phyloP scores from a whole-genome alignment of 2,329 filamentous ascomycete species.

The Elsinoe fawcettii region DNA sequence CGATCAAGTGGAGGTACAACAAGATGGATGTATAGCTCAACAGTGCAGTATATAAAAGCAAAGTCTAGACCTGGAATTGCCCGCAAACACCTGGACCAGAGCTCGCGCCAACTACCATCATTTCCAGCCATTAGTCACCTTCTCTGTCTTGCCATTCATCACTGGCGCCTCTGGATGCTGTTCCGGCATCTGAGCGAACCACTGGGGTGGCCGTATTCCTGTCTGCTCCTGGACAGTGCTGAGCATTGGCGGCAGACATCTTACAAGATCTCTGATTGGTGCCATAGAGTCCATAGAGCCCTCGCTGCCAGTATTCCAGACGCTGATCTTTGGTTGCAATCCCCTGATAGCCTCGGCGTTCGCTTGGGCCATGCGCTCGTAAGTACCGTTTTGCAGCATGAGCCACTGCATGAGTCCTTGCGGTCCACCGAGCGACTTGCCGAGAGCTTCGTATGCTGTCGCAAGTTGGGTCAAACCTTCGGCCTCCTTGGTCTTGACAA shows the following conservation, averaged over 20 bases:
- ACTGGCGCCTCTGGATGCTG: not conserved
- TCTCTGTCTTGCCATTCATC: not conserved
- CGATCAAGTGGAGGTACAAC: not conserved
- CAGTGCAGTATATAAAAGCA: not conserved
- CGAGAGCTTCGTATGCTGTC: slow-evolving; percentile 66
- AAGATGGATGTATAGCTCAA: not conserved
- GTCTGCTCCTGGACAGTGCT: slow-evolving; percentile 85
- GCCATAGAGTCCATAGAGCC: slow-evolving; percentile 50
- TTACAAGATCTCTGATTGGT: slow-evolving; percentile 73
- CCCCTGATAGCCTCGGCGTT: slow-evolving; percentile 70
- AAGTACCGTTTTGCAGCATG: slow-evolving; percentile 79
- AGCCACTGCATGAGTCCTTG: slow-evolving; percentile 72
- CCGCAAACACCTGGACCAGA: no score
- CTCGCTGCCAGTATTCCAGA: slow-evolving; percentile 69
- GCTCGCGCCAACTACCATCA: not conserved
- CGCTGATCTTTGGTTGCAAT: slow-evolving; percentile 79
- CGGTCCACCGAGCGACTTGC: slow-evolving; percentile 67
- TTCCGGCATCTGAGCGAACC: slow-evolving; percentile 52
- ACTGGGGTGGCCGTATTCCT: slow-evolving; percentile 69
- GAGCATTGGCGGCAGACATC: slow-evolving; percentile 74
- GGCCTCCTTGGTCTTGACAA: slow-evolving; percentile 62
- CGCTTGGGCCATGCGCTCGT: slow-evolving; percentile 66
- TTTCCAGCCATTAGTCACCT: not conserved
- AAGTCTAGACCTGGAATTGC: not conserved
- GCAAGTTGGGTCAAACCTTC: slow-evolving; percentile 72